Evolutionary conservation across 108 stramenopile genomes (phyloP).

Genomic region (Pseudonitzschia pungens): DNA sequence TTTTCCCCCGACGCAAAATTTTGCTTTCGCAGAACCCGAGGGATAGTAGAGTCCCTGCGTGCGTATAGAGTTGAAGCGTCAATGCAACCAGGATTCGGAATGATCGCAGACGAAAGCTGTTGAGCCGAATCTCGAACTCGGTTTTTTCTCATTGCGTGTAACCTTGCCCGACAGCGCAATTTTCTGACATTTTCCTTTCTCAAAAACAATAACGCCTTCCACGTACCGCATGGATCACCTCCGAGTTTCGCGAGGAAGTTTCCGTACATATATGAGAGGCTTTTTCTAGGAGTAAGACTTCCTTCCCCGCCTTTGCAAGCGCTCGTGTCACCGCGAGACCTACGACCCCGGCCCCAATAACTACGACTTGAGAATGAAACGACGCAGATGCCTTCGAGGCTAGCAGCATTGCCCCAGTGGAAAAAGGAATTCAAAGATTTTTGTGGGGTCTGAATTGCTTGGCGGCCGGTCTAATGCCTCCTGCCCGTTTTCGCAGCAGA

Average conservation of each 20-base stretch:
- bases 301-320: slow-evolving; percentile 57
- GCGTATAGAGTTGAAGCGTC: neutral
- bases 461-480: too few relatives aligned
- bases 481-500: too few relatives aligned
- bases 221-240: slow-evolving; percentile 84
- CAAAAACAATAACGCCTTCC: neutral
- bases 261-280: slow-evolving; percentile 49
- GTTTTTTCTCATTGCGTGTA: neutral
- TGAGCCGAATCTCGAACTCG: neutral
- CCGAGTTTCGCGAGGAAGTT: slow-evolving; percentile 79
- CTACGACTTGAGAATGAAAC: slow-evolving; percentile 59
- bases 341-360: slow-evolving; percentile 84
- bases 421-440: neutral
- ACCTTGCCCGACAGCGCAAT: neutral
- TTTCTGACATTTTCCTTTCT: neutral
- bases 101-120: neutral
- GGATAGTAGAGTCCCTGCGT: slow-evolving; percentile 77
- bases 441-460: too few relatives aligned
- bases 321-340: slow-evolving; percentile 72
- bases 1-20: slow-evolving; percentile 76
- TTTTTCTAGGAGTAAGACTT: slow-evolving; percentile 75
- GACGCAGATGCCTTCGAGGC: slow-evolving; percentile 3
- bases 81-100: neutral
- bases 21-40: slow-evolving; percentile 49
- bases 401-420: neutral